phyloP scores from a whole-genome alignment of 495 filamentous ascomycete species.

The Articulospora tetracladia region DNA sequence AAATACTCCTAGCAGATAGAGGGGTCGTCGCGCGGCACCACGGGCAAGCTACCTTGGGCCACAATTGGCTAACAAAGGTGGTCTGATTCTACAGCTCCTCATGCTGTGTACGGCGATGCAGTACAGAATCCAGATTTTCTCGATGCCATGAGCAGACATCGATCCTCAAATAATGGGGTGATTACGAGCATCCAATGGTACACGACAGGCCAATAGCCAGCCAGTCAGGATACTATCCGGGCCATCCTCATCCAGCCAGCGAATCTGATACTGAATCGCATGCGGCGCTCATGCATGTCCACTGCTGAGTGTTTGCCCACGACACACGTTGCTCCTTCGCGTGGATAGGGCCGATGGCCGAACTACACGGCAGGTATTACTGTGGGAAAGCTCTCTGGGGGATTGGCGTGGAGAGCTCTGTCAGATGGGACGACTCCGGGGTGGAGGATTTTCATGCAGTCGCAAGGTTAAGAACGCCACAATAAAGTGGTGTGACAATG shows the following conservation, averaged over 20 bases:
- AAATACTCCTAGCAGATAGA: slow-evolving; percentile 1
- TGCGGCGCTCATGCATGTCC: background rate
- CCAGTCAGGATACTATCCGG: background rate
- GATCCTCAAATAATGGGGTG: slow-evolving; percentile 10
- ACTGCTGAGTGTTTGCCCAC: background rate
- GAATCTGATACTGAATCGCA: background rate
- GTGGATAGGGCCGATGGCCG: slow-evolving; percentile 11
- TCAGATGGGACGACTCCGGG: background rate
- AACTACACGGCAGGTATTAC: background rate
- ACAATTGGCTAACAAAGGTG: slow-evolving; percentile 5
- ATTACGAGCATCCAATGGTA: background rate
- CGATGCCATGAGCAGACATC: slow-evolving; percentile 5
- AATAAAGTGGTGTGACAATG: slow-evolving; percentile 3
- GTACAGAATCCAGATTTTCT: background rate
- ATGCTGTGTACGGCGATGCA: background rate
- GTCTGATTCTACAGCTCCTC: slow-evolving; percentile 1
- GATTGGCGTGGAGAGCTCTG: background rate
- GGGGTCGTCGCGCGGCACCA: slow-evolving; percentile 5
- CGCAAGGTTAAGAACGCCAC: background rate
- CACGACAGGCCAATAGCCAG: background rate
- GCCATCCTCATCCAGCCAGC: background rate
- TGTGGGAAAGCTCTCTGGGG: background rate
- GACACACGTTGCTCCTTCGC: background rate
- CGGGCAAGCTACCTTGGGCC: slow-evolving; percentile 1
- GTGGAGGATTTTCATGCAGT: background rate